These are phyloP conservation scores for Neckera pumila DNA, from an alignment of 225 moss, liverwort and hornwort genomes.

Conservation along the genomic window DNA sequence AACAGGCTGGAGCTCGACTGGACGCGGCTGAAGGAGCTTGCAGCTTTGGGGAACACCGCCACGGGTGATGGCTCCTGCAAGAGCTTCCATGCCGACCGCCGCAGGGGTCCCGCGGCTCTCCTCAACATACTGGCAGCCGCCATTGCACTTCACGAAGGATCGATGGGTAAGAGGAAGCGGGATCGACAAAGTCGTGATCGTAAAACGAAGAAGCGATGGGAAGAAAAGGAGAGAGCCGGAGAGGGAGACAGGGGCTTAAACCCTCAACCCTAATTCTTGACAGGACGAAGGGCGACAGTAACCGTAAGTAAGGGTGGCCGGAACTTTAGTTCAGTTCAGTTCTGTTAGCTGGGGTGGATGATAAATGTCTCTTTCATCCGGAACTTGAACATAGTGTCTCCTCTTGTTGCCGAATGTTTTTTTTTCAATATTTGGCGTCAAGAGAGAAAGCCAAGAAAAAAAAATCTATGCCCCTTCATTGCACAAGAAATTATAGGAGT, in stretches of 20 bases:
- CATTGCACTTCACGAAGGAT: background rate
- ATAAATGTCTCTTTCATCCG: background rate
- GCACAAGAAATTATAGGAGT: background rate
- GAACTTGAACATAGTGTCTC: background rate
- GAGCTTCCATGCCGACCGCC: constrained; percentile 16
- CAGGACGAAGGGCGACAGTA: background rate
- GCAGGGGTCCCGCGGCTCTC: constrained; percentile 20
- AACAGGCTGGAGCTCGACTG: background rate
- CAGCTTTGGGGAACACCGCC: background rate
- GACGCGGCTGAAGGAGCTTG: background rate
- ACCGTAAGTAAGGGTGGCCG: background rate
- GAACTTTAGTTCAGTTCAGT: background rate
- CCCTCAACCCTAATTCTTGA: constrained; percentile 11
- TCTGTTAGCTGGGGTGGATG: background rate
- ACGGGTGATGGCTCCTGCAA: constrained; percentile 14
- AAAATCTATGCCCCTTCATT: background rate
- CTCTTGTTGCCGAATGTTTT: background rate
- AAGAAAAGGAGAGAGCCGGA: no score
- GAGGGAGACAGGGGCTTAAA: background rate
- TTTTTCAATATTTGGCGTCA: background rate
- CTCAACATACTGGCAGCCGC: constrained; percentile 12
- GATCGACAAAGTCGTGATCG: background rate
- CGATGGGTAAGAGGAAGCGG: background rate
- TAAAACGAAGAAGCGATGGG: background rate
- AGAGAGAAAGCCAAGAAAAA: background rate